phyloP scores from a whole-genome alignment of 2,329 filamentous ascomycete genomes.

The Fusarium sublunatum region DNA sequence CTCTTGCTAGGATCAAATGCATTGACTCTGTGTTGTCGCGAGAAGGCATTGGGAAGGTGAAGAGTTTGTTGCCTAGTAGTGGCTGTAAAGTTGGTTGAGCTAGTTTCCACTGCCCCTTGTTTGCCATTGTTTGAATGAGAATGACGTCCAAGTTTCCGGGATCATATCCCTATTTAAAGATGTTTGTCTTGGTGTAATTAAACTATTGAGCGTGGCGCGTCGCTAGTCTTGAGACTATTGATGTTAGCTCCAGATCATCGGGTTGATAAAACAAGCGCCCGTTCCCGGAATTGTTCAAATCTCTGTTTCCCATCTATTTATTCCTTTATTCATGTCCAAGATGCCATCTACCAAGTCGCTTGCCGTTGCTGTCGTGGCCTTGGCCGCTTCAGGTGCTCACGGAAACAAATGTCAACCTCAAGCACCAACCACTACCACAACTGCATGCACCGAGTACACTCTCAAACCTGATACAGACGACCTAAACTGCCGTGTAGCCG shows the following conservation, averaged over 20 bases:
- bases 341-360: conserved; percentile 29
- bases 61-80: too few relatives aligned
- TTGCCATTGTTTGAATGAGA: too few relatives aligned
- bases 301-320: too few relatives aligned
- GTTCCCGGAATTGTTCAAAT: background rate
- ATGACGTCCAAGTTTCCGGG: too few relatives aligned
- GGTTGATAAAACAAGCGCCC: conserved; percentile 5
- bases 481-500: background rate
- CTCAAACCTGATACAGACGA: background rate
- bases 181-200: background rate
- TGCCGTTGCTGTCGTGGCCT: conserved; percentile 15
- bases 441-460: conserved; percentile 1
- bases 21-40: background rate
- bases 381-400: conserved; percentile 17
- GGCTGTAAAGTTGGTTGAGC: too few relatives aligned
- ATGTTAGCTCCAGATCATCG: background rate
- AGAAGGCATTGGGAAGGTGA: background rate
- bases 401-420: background rate
- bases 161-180: too few relatives aligned
- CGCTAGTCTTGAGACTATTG: conserved; percentile 4
- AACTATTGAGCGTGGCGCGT: background rate
- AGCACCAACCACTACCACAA: background rate
- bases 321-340: background rate
- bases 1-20: background rate
- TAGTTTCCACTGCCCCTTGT: too few relatives aligned